Evolutionary conservation across 2,329 filamentous ascomycete species (phyloP), one percentile per base, ranked within the genome.

Genomic region (Diaporthe longicolla): DNA sequence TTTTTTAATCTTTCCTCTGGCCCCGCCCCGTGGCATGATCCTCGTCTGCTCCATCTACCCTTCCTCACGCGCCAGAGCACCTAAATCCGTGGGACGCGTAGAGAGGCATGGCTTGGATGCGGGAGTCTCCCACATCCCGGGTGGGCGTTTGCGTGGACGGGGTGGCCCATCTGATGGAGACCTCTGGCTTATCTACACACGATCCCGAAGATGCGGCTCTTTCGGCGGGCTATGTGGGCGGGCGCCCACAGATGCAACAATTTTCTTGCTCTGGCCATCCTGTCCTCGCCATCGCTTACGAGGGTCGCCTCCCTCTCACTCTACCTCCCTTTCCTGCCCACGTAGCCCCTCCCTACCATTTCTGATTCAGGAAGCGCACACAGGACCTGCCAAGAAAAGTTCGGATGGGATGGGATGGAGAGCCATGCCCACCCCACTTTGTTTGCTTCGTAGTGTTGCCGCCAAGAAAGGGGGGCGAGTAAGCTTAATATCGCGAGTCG

Each of bases 401-500:
- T 65, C 40, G 40, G 59, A 63, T 29, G 59, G 26, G 13, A 65
- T 65, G 59, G 24, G 26, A 48, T 13, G 24, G 26, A n/a, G 29
- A 43, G 40, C 40, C 40, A 43, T 43, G 40, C 40, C 40, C 15
- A 43, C 40, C 26, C 43, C 63, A 52, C 45, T 48, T 21, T 40
- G 63, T 52, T 52, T 66, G 45, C 29, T 52, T 40, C 37, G 40
- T 52, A 21, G 21, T 24, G 45, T 29, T 66, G 21, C 63, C 52
- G 45, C 69, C 69, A 71, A 71, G 57, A 59, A 29, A n/a, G 40
- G 40, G 48, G 48, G 57, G 52, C 57, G 69, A 71, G 69, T 71
- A 71, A 71, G 69, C 69, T 71, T 71, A 71, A 71, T 63, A 45
- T 63, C 69, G 37, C 45, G 32, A 52, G n/a, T 71, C 40, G 45